Evolutionary conservation across 441 rosid genomes (phyloP).

Genomic region (Erodium moschatum): DNA sequence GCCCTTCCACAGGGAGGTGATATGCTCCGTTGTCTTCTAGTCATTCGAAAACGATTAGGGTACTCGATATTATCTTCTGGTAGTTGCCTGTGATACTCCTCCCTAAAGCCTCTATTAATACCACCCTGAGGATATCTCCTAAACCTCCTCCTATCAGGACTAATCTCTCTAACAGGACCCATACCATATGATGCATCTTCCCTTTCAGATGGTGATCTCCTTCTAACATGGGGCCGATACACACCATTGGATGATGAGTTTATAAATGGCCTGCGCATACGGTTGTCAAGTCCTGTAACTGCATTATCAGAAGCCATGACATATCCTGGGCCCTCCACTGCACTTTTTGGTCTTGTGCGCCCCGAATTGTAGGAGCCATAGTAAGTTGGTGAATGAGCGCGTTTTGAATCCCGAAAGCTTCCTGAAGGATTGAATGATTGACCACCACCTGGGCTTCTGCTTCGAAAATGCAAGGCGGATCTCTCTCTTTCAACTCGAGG

Average conservation of each 20-base stretch:
- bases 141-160: constrained; percentile 33
- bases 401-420: constrained; percentile 28
- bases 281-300: constrained; percentile 28
- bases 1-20: constrained; percentile 8
- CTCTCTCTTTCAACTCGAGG: constrained; percentile 7
- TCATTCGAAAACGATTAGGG: constrained; percentile 9
- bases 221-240: constrained; percentile 26
- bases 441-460: constrained; percentile 25
- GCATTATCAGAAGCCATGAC: constrained; percentile 20
- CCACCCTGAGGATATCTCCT: constrained; percentile 28
- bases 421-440: constrained; percentile 20
- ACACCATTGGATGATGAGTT: constrained; percentile 26
- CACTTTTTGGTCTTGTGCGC: constrained; percentile 29
- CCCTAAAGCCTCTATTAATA: constrained; percentile 23
- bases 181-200: constrained; percentile 23
- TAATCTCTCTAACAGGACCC: constrained; percentile 27
- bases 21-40: no score
- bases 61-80: constrained; percentile 21
- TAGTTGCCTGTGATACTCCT: background rate
- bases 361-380: constrained; percentile 25
- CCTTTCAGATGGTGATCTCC: constrained; percentile 26
- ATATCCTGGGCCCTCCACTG: background rate
- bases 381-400: constrained; percentile 22
- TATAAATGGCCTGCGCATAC: constrained; percentile 26
- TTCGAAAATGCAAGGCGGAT: no score